Percentiles rank a stretch among this genome's conserved stretches.
Evolutionary conservation across 345 rosid species (phyloP).

Genomic region (Brassica rapa): DNA sequence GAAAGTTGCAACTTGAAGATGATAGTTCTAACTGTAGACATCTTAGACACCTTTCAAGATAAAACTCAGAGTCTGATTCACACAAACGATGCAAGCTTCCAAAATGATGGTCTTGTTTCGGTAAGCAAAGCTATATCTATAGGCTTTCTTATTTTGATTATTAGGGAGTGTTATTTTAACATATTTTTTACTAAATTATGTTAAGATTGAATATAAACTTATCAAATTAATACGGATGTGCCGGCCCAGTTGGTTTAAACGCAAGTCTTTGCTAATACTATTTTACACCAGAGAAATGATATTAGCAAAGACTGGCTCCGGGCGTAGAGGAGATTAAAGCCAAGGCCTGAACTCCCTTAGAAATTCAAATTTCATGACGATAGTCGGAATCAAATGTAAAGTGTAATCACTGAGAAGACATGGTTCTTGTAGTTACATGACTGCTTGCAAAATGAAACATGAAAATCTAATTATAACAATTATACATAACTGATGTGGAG

Average conservation of each 20-base stretch:
- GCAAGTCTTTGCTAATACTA: too few relatives aligned
- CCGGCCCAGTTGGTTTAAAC: too few relatives aligned
- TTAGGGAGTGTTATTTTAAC: too few relatives aligned
- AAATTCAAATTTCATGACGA: not conserved
- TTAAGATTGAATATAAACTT: too few relatives aligned
- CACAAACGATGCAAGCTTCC: conserved; percentile 23
- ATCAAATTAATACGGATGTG: too few relatives aligned
- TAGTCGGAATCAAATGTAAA: conserved; percentile 6
- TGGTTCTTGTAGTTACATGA: not conserved
- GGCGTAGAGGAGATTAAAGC: too few relatives aligned
- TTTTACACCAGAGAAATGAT: too few relatives aligned
- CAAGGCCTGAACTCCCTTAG: too few relatives aligned
- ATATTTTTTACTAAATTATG: too few relatives aligned
- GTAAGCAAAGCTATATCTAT: conserved; percentile 11
- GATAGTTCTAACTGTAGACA: conserved; percentile 60
- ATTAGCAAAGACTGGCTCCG: too few relatives aligned
- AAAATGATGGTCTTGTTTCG: conserved; percentile 12
- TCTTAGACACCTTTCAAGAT: conserved; percentile 29
- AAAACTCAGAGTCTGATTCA: conserved; percentile 21
- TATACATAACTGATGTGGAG: not conserved
- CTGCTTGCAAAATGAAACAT: not conserved
- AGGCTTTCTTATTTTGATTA: too few relatives aligned
- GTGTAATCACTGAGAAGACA: conserved; percentile 13
- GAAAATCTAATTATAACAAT: not conserved
- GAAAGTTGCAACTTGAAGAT: conserved; percentile 65